Evolutionary conservation across 176 grass and related monocot genomes (phyloP).

Genomic region (barley (Hordeum vulgare)): DNA sequence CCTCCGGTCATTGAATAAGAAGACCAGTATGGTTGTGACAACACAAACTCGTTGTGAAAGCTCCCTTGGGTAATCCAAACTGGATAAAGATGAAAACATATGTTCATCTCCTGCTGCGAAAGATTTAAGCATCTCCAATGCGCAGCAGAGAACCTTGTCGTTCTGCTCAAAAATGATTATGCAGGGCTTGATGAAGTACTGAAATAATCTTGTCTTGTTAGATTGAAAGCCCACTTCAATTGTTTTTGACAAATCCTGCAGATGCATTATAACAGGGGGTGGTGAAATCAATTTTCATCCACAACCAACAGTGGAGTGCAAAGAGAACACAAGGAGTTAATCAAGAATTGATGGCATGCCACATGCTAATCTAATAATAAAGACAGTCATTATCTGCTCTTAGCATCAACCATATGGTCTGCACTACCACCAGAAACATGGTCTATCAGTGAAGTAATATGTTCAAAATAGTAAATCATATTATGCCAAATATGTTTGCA

Average conservation of each 20-base stretch:
- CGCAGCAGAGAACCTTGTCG: conserved; percentile 44
- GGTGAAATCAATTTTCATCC: neutral
- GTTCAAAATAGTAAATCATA: neutral
- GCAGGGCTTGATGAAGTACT: conserved; percentile 63
- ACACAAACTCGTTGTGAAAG: conserved; percentile 37
- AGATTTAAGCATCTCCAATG: conserved; percentile 54
- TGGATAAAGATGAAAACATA: conserved; percentile 23
- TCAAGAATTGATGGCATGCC: neutral
- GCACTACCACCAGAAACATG: neutral
- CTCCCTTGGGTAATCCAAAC: conserved; percentile 26
- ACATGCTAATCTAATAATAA: neutral
- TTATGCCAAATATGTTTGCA: neutral
- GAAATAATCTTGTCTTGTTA: conserved; percentile 45
- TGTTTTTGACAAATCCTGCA: conserved; percentile 63
- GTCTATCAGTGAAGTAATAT: neutral
- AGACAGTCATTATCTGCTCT: neutral
- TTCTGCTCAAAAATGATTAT: conserved; percentile 55
- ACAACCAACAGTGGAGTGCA: conserved; percentile 1
- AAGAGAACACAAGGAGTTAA: conserved; percentile 2
- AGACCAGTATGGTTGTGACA: conserved; percentile 55
- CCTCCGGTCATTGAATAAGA: conserved; percentile 50
- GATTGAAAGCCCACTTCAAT: conserved; percentile 41
- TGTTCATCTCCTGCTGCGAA: conserved; percentile 49
- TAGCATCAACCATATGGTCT: neutral
- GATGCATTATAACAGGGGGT: conserved; percentile 18